These are phyloP conservation scores for Apophysomyces trapeziformis DNA, from an alignment of 371 early-diverging fungal genomes.

Conservation along the genomic window DNA sequence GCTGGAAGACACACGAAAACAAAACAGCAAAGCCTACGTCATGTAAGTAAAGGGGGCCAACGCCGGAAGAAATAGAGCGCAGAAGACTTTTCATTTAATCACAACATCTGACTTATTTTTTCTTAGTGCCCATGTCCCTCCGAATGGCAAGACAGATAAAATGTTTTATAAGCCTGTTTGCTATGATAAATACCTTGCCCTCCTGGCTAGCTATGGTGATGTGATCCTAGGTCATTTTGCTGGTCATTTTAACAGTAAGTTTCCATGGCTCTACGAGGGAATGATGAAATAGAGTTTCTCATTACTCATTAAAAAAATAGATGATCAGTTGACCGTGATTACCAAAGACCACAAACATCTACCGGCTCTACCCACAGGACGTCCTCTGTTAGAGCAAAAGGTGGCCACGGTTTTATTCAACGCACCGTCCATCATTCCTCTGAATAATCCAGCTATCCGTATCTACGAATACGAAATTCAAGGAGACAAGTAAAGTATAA, in stretches of 20 bases:
- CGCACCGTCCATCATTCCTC: slow-evolving; percentile 54
- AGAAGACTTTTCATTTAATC: neutral
- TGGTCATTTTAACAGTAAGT: slow-evolving; percentile 48
- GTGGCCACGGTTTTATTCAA: slow-evolving; percentile 35
- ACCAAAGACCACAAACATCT: slow-evolving; percentile 6
- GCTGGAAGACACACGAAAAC: slow-evolving; percentile 22
- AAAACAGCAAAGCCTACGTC: slow-evolving; percentile 24
- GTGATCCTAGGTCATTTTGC: slow-evolving; percentile 49
- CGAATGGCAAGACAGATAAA: slow-evolving; percentile 31
- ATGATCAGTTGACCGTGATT: slow-evolving; percentile 32
- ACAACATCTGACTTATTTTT: neutral
- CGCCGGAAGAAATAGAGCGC: neutral
- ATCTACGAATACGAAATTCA: slow-evolving; percentile 50
- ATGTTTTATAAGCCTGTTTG: slow-evolving; percentile 33
- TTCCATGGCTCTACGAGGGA: neutral
- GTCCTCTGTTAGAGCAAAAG: slow-evolving; percentile 5
- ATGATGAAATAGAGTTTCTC: too few relatives aligned
- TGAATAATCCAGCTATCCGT: slow-evolving; percentile 54
- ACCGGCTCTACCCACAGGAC: neutral
- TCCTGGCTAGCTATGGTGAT: slow-evolving; percentile 47
- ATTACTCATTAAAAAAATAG: slow-evolving; percentile 5
- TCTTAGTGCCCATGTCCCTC: slow-evolving; percentile 55
- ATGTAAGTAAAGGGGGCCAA: slow-evolving; percentile 16
- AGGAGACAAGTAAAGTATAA: slow-evolving; percentile 15
- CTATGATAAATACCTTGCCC: slow-evolving; percentile 32